A percentile compares a stretch with the other conserved stretches of the same genome.
phyloP scores from a whole-genome alignment of 2,329 filamentous ascomycete genomes.

The Botrytis squamosa region DNA sequence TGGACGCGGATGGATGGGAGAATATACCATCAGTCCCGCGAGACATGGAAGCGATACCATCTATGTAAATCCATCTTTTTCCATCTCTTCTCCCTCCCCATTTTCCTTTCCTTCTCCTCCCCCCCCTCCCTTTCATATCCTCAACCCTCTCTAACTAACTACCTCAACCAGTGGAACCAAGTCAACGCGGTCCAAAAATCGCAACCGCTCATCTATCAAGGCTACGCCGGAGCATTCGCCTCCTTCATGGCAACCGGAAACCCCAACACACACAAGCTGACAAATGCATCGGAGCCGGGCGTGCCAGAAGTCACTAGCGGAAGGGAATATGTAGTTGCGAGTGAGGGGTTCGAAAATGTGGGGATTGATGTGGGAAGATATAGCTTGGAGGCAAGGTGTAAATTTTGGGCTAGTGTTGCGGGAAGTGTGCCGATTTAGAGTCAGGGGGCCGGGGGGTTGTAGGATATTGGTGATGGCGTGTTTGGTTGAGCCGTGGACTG shows the following conservation, averaged over 20 bases:
- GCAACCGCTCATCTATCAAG: conserved; percentile 54
- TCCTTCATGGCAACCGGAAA: conserved; percentile 60
- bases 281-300: conserved; percentile 43
- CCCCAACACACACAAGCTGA: conserved; percentile 57
- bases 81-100: no score
- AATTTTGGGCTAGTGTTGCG: conserved; percentile 52
- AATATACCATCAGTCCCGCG: conserved; percentile 60
- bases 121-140: no score
- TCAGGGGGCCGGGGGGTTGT: not conserved
- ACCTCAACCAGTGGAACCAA: conserved; percentile 51
- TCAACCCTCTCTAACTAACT: not conserved
- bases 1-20: conserved; percentile 51
- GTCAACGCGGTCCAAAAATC: conserved; percentile 52
- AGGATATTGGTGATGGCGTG: not conserved
- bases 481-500: not conserved
- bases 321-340: conserved; percentile 52
- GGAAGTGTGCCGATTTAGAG: conserved; percentile 47
- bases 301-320: conserved; percentile 45
- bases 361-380: conserved; percentile 35
- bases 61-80: conserved; percentile 44
- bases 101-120: not conserved
- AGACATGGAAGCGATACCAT: conserved; percentile 58
- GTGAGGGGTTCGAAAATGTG: conserved; percentile 41
- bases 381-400: conserved; percentile 47
- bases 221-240: conserved; percentile 57